Evolutionary conservation across 192 early-diverging fungal genomes (phyloP), one percentile per base, ranked within the genome.

Genomic region (Entomortierella lignicola): DNA sequence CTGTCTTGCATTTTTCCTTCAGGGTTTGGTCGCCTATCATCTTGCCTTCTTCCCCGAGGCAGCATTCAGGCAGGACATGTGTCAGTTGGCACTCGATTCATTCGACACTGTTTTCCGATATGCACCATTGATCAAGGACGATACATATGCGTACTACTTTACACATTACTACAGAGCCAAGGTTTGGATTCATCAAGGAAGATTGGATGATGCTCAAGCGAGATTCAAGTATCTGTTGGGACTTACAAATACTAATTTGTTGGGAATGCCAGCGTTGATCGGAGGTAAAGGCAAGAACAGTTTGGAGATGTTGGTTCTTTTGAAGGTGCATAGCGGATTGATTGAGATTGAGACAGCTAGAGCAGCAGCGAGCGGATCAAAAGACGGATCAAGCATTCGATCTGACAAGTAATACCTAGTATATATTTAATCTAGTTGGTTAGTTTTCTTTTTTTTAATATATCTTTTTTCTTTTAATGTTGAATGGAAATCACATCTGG

Each of bases 1-100:
- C 47, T 95, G 93, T 64, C 60, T 95, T 8, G 85, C 88, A 0
- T 80, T 91, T 47, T 89, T 93, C 70, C 82, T 95, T 8, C 89
- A 90, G 53, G 91, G 89, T 39, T 63, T 89, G 26, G 74, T 91
- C 0, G 70, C 88, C 51, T 89, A 91, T 32, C 91, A 94, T 61
- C 70, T 91, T 51, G 87, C 81, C 58, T 79, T 79, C 67, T 79
- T 79, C 68, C 75, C 75, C 15, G 86, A 73, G 68, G 82, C 69
- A 54, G 54, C 65, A n/a, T 81, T 55, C 51, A 77, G 71, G 59
- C 63, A n/a, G 25, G 69, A 68, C 72, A 80, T 43, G 60, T 85
- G 54, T 44, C 47, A 39, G 29, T 26, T 82, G 52, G 71, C 80
- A 29, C 41, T 55, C 23, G 58, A 81, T 47, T 84, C 87, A 2